A percentile compares a stretch with the other conserved stretches of the same genome.
Evolutionary conservation across 371 early-diverging fungal genomes (phyloP).

Genomic region (Batrachochytrium dendrobatidis): DNA sequence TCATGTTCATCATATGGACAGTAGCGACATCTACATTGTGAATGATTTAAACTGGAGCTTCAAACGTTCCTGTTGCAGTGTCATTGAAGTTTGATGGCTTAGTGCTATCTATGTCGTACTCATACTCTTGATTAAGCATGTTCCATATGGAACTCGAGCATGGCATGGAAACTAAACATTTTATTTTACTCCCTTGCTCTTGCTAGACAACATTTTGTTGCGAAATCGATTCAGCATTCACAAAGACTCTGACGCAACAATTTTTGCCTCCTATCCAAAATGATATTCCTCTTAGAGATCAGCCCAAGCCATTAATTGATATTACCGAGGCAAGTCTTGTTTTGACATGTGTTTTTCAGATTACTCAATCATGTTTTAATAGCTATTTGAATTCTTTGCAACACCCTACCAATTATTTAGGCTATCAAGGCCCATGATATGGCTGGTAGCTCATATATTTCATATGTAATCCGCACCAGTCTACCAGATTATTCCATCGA

Average conservation of each 20-base stretch:
- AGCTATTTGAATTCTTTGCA: not conserved
- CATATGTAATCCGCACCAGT: constrained; percentile 35
- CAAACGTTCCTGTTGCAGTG: no score
- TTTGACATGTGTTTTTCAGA: not conserved
- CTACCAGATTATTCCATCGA: constrained; percentile 17
- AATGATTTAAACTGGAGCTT: no score
- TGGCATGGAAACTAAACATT: no score
- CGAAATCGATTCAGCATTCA: constrained; percentile 19
- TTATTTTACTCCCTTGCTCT: not conserved
- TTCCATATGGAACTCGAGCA: no score
- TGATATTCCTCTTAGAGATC: constrained; percentile 7
- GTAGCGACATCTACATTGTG: no score
- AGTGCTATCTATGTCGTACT: no score
- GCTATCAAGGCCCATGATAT: constrained; percentile 31
- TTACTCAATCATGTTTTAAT: not conserved
- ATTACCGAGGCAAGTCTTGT: constrained; percentile 23
- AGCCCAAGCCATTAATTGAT: constrained; percentile 23
- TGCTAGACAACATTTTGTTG: constrained; percentile 22
- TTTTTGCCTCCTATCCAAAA: constrained; percentile 21
- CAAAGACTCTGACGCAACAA: not conserved
- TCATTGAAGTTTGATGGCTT: no score
- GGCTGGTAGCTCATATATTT: constrained; percentile 32
- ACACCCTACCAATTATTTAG: constrained; percentile 8
- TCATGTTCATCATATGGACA: no score
- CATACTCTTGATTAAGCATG: no score